phyloP scores from a whole-genome alignment of 148 eudicot genomes.

The Silene conica region DNA sequence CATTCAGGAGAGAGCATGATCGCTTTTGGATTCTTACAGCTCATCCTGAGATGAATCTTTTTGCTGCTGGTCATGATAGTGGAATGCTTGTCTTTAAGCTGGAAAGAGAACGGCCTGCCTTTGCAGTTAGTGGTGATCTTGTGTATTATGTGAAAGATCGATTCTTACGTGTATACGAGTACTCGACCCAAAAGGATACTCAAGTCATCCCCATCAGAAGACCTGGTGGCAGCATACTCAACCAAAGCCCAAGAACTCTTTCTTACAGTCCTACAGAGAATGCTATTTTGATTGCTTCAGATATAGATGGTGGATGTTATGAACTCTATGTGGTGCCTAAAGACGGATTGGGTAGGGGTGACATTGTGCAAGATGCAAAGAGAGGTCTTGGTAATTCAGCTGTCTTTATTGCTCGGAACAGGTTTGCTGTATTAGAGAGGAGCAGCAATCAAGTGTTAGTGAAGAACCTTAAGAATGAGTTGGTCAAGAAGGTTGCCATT shows the following conservation, averaged over 20 bases:
- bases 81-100: conserved; percentile 96
- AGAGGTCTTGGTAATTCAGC: conserved; percentile 83
- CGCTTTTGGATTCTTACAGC: conserved; percentile 90
- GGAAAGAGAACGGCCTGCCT: conserved; percentile 97
- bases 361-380: conserved; percentile 67
- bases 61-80: conserved; percentile 98
- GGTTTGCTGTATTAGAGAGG: conserved; percentile 91
- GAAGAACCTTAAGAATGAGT: conserved; percentile 84
- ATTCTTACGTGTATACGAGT: conserved; percentile 72
- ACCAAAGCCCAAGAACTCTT: conserved; percentile 83
- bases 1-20: conserved; percentile 94
- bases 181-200: conserved; percentile 67
- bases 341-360: conserved; percentile 77
- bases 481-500: conserved; percentile 54
- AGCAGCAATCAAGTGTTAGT: conserved; percentile 73
- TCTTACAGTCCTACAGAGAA: conserved; percentile 92
- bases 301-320: conserved; percentile 90
- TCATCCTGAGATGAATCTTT: conserved; percentile 95
- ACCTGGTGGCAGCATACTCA: conserved; percentile 76
- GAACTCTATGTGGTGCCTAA: conserved; percentile 81
- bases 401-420: conserved; percentile 82
- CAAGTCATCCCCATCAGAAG: conserved; percentile 86
- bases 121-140: conserved; percentile 74
- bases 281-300: conserved; percentile 84
- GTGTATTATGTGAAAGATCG: conserved; percentile 88